Evolutionary conservation across 495 filamentous ascomycete species (phyloP), one percentile per base, ranked within the genome.

Genomic region (Hypoxylon fuscum): DNA sequence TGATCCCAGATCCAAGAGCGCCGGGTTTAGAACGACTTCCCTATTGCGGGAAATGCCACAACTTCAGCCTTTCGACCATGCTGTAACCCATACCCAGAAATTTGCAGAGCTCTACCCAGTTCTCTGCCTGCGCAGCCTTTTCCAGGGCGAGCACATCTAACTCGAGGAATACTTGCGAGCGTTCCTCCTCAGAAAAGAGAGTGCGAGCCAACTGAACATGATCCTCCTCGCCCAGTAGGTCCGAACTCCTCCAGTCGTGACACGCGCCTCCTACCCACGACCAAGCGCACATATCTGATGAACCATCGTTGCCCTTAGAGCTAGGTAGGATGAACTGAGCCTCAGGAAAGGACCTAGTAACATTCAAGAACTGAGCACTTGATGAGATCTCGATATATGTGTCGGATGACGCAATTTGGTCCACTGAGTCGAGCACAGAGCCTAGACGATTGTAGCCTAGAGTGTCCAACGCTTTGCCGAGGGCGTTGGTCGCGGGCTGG

Each of bases 31-130:
- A n/a, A n/a, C n/a, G n/a, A n/a, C n/a, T n/a, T 21, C 1, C 22
- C 64, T 42, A 68, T 27, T 66, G 44, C n/a, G 70, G 70, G 32
- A 72, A 72, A 4, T 47, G 61, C 70, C 70, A 70, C 45, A 72
- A 23, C 8, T 48, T 55, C 15, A 70, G 20, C 41, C 70, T 53
- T 59, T 72, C 70, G 2, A 72, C 70, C 25, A 67, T 55, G 27
- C 68, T 72, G 23, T 72, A 72, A 10, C 70, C 70, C 50, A 72
- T 41, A 8, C 70, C 70, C 14, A 72, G 23, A 41, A 71, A 72
- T 4, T 71, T 56, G 65, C 70, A 72, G 1, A 72, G 59, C 10
- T 34, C 12, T 1, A 71, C 68, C 70, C 70, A 72, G n/a, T 67
- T 72, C n/a, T 72, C 66, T 0, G 68, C 70, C 62, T 71, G 68